Percentiles rank a stretch among this genome's conserved stretches.
Conservation (phyloP, 306 rosid genomes). For the Gastrolobium villosum region DNA sequence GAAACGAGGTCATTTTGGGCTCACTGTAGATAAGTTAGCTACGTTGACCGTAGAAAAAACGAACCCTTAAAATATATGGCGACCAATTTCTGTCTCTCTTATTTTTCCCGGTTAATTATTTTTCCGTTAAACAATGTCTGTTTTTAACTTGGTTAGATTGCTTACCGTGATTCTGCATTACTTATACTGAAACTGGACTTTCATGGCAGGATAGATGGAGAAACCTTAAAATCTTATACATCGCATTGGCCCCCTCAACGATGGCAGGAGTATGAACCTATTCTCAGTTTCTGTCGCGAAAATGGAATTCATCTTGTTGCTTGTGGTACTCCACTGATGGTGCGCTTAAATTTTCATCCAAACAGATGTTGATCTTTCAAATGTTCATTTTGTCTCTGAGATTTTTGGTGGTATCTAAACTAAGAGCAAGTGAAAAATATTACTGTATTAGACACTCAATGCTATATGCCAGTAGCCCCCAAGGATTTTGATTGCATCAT, state of each 20-base stretch:
- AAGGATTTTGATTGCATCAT: conserved; percentile 24
- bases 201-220: conserved; percentile 87
- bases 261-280: conserved; percentile 97
- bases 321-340: conserved; percentile 86
- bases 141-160: conserved; percentile 8
- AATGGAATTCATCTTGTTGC: conserved; percentile 81
- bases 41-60: too few species aligned
- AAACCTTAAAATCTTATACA: conserved; percentile 68
- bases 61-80: not conserved
- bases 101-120: not conserved
- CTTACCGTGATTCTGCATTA: conserved; percentile 22
- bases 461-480: conserved; percentile 1
- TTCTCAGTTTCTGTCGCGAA: conserved; percentile 80
- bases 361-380: conserved; percentile 4
- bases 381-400: conserved; percentile 7
- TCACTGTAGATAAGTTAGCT: too few species aligned
- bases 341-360: conserved; percentile 43
- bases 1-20: too few species aligned
- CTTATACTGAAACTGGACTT: conserved; percentile 37
- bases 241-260: conserved; percentile 83
- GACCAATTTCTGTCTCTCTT: not conserved
- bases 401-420: conserved; percentile 23
- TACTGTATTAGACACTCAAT: not conserved
- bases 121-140: not conserved
- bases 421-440: conserved; percentile 16